Evolutionary conservation across 129 eudicot species (phyloP), one percentile per base, ranked within the genome.

Genomic region (carrot (Daucus carota)): DNA sequence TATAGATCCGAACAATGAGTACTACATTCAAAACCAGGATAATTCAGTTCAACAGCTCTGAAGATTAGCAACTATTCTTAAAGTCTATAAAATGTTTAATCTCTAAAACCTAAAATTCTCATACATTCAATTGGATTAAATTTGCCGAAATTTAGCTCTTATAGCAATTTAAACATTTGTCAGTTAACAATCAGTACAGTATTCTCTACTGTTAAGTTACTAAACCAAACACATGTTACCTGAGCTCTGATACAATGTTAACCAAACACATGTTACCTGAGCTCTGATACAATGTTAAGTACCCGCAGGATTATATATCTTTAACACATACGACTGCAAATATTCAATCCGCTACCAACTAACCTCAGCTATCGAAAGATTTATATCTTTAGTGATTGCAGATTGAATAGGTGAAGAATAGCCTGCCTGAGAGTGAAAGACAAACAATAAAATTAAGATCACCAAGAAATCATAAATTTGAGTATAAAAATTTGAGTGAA

Each of bases 341-440:
- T 57, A 13, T 0, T n/a, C 3, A n/a, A n/a, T n/a, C n/a, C n/a
- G n/a, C n/a, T n/a, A n/a, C n/a, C 8, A 8, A 62, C 20, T 29
- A 24, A 92, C 98, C 96, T 90, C 92, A 24, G 95, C 95, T 62
- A 88, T 71, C 12, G 96, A 86, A 46, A 93, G 73, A 57, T 82
- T 76, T 20, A 93, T 84, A 76, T 93, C 98, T 44, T 87, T 75
- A 18, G 71, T 82, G 77, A 93, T 93, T 22, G 87, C 94, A 48
- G 83, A 77, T 73, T 93, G 96, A 44, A 92, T 88, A 70, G 98
- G 98, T 16, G 98, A 93, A 65, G 98, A 88, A 77, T 87, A 93
- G 60, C 98, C 98, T 59, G 88, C 92, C 98, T 93, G 86, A 85
- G 78, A 84, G 11, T 31, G 66, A 66, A 69, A 34, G 1, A 65